These are phyloP conservation scores for Albizia julibrissin DNA, from an alignment of 306 rosid genomes.

Conservation along the genomic window DNA sequence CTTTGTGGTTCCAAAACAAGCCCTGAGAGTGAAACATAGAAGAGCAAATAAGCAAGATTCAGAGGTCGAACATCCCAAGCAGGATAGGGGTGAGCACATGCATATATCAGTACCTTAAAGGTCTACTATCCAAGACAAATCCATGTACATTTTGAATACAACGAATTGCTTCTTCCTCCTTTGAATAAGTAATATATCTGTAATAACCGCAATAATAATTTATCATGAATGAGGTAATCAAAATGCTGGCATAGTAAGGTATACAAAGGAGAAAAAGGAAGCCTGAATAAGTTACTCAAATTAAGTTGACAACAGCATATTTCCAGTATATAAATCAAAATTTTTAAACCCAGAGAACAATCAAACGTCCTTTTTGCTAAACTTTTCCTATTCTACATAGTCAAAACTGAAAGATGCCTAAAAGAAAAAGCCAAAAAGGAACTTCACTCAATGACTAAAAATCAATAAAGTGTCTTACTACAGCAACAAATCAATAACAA, in stretches of 20 bases:
- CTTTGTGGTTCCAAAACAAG: slow-evolving; percentile 98
- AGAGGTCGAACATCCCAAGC: slow-evolving; percentile 8
- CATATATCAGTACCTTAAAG: slow-evolving; percentile 62
- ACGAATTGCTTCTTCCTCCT: slow-evolving; percentile 95
- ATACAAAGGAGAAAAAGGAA: slow-evolving; percentile 4
- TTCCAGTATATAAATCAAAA: not conserved
- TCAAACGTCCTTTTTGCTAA: not conserved
- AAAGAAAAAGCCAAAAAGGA: not conserved
- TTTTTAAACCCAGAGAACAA: not conserved
- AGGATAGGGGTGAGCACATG: not conserved
- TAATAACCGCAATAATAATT: not conserved
- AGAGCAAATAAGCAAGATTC: slow-evolving; percentile 10
- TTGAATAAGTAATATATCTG: slow-evolving; percentile 97
- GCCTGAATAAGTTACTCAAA: not conserved
- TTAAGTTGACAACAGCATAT: not conserved
- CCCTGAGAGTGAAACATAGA: slow-evolving; percentile 53
- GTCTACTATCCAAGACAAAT: slow-evolving; percentile 89
- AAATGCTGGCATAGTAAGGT: not conserved
- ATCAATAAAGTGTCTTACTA: not conserved
- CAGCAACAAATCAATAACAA: not conserved
- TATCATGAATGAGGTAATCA: not conserved
- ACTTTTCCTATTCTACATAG: not conserved
- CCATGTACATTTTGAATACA: slow-evolving; percentile 99
- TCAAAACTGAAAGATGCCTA: not conserved
- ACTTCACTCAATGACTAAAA: not conserved